A percentile compares a stretch with the other conserved stretches of the same genome.
phyloP scores from a whole-genome alignment of 2,329 filamentous ascomycete genomes.

The Cladosporium sphaerospermum region DNA sequence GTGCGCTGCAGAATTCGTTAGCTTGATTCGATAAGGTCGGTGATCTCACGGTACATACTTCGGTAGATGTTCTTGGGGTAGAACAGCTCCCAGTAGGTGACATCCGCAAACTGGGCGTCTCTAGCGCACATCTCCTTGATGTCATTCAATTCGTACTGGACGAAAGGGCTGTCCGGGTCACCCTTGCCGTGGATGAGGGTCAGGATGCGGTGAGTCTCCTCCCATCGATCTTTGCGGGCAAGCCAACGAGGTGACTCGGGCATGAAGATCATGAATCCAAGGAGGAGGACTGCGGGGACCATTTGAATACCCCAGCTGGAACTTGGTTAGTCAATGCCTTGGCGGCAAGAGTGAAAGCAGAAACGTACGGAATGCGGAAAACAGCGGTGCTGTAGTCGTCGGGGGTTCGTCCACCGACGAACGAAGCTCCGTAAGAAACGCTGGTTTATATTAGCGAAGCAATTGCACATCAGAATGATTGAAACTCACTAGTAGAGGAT shows the following conservation, averaged over 20 bases:
- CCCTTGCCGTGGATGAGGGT: conserved; percentile 37
- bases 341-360: background rate
- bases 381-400: conserved; percentile 24
- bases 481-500: conserved; percentile 54
- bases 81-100: conserved; percentile 66
- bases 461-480: background rate
- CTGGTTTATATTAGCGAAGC: background rate
- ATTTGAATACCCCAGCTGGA: conserved; percentile 38
- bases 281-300: conserved; percentile 35
- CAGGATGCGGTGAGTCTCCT: conserved; percentile 38
- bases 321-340: conserved; percentile 30
- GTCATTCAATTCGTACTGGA: conserved; percentile 61
- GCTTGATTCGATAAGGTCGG: too few relatives aligned
- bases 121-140: conserved; percentile 65
- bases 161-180: conserved; percentile 42
- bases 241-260: conserved; percentile 43
- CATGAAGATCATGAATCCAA: conserved; percentile 36
- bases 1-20: conserved; percentile 31
- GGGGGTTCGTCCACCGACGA: conserved; percentile 41
- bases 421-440: conserved; percentile 59
- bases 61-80: conserved; percentile 64
- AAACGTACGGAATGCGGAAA: conserved; percentile 47
- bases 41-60: conserved; percentile 23
- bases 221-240: conserved; percentile 40
- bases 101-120: conserved; percentile 62